phyloP scores from a whole-genome alignment of 2,329 filamentous ascomycete species.

The Curvularia hawaiiensis region DNA sequence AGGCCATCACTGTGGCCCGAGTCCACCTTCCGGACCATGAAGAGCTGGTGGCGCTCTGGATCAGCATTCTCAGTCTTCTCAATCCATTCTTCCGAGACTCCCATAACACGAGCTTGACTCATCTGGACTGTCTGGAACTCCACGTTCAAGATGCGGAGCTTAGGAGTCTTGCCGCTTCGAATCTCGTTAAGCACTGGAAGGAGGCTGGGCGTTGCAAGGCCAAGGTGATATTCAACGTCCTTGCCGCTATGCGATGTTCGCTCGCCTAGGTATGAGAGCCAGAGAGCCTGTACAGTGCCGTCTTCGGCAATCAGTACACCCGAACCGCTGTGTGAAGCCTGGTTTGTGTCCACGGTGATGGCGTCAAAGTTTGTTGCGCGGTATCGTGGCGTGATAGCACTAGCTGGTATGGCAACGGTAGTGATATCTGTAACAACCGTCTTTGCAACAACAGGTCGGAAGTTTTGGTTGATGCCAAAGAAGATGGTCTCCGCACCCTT shows the following conservation, averaged over 20 bases:
- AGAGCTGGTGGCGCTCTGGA: slow-evolving; percentile 90
- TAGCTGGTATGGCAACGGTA: slow-evolving; percentile 93
- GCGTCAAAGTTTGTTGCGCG: slow-evolving; percentile 95
- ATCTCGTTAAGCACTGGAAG: slow-evolving; percentile 89
- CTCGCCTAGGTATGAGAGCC: slow-evolving; percentile 96
- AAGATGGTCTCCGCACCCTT: slow-evolving; percentile 96
- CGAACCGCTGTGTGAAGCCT: slow-evolving; percentile 90
- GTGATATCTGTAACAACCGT: slow-evolving; percentile 97
- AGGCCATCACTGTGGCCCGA: slow-evolving; percentile 68
- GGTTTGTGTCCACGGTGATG: slow-evolving; percentile 92
- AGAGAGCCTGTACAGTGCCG: slow-evolving; percentile 91
- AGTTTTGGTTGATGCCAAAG: slow-evolving; percentile 97
- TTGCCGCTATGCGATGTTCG: slow-evolving; percentile 77
- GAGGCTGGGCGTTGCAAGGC: slow-evolving; percentile 84
- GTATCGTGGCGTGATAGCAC: slow-evolving; percentile 88
- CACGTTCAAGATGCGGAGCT: slow-evolving; percentile 87
- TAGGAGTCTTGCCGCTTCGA: slow-evolving; percentile 76
- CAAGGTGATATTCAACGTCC: slow-evolving; percentile 96
- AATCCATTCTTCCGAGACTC: slow-evolving; percentile 95
- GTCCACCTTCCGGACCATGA: slow-evolving; percentile 94
- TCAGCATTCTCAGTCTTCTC: slow-evolving; percentile 86
- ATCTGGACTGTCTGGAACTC: slow-evolving; percentile 96
- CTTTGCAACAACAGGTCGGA: slow-evolving; percentile 89
- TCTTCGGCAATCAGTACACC: slow-evolving; percentile 90
- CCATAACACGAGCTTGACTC: slow-evolving; percentile 96